Percentiles rank a stretch among this genome's conserved stretches.
These are phyloP conservation scores for Zymoseptoria ardabiliae DNA, from an alignment of 2,329 filamentous ascomycete species.

Conservation along the genomic window DNA sequence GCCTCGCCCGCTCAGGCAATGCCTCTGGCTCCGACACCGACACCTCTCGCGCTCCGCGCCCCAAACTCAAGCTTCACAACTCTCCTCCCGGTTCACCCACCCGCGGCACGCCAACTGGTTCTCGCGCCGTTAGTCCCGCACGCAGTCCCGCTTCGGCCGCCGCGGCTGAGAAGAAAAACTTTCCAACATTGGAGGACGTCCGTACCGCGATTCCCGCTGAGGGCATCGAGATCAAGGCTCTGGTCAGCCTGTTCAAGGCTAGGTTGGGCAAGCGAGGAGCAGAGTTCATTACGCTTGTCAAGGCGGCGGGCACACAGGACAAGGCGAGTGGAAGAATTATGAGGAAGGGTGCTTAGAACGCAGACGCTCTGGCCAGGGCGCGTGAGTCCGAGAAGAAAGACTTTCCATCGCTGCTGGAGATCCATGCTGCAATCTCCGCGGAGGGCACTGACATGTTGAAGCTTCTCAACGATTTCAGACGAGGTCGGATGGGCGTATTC, in stretches of 20 bases:
- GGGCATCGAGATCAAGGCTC: slow-evolving; percentile 37
- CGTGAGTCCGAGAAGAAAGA: background rate
- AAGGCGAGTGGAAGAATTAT: slow-evolving; percentile 20
- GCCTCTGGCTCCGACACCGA: slow-evolving; percentile 63
- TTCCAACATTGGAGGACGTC: slow-evolving; percentile 41
- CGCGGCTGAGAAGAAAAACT: slow-evolving; percentile 7
- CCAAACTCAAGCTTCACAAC: slow-evolving; percentile 49
- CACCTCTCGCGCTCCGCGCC: slow-evolving; percentile 55
- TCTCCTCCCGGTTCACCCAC: slow-evolving; percentile 39
- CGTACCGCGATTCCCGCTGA: slow-evolving; percentile 37
- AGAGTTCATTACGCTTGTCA: slow-evolving; percentile 40
- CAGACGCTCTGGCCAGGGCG: background rate
- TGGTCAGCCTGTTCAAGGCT: slow-evolving; percentile 37
- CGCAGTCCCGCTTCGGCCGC: slow-evolving; percentile 9
- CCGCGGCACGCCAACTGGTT: slow-evolving; percentile 27
- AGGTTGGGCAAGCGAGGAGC: slow-evolving; percentile 32
- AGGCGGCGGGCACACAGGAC: slow-evolving; percentile 27
- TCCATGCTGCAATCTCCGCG: background rate
- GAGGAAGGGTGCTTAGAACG: slow-evolving; percentile 12
- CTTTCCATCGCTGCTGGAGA: background rate
- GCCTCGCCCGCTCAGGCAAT: slow-evolving; percentile 6
- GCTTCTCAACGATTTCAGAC: background rate
- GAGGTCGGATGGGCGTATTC: background rate
- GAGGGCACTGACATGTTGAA: background rate
- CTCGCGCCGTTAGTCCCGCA: slow-evolving; percentile 29